Evolutionary conservation across 2,329 filamentous ascomycete species (phyloP), one percentile per base, ranked within the genome.

Genomic region (Cladophialophora yegresii): DNA sequence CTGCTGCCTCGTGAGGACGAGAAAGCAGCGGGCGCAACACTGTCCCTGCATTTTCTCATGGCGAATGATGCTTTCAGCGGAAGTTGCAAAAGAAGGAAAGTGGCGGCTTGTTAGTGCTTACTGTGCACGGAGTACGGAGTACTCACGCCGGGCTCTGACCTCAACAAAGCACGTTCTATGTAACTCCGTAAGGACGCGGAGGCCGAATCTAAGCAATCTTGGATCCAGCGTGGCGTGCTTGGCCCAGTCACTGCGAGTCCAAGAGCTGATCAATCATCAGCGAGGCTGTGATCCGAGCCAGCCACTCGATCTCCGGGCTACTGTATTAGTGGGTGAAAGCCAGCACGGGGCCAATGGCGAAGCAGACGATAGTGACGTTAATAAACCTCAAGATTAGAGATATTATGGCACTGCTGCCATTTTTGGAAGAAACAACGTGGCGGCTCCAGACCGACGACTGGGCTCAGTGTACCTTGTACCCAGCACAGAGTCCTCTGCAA

Each of bases 261-360:
- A 28, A 45, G n/a, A 32, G 47, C 13, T 58, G 56, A 50, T 58
- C n/a, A n/a, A n/a, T n/a, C n/a, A n/a, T n/a, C 57, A 59, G 5
- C 30, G 45, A 33, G 57, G 47, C 57, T 59, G 57, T 51, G 57
- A 20, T 3, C 26, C n/a, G 28, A 40, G 57, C 57, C 23, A 59
- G 45, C 57, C 57, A 59, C 57, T 33, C 20, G 23, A 28, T 50
- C 47, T 12, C 23, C 3, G 47, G 8, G 3, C 45, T 26, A 22
- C n/a, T n/a, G n/a, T n/a, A n/a, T n/a, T n/a, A n/a, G n/a, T n/a
- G n/a, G n/a, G n/a, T n/a, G n/a, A n/a, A n/a, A 47, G 5, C 16
- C 12, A 7, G 43, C 26, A n/a, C 5, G 56, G 56, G 56, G 56
- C 56, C 43, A 59, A 59, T 59, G 56, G 56, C 56, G 56, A 51